Conservation (phyloP, 768 basidiomycete species). For the Naganishia onofrii region DNA sequence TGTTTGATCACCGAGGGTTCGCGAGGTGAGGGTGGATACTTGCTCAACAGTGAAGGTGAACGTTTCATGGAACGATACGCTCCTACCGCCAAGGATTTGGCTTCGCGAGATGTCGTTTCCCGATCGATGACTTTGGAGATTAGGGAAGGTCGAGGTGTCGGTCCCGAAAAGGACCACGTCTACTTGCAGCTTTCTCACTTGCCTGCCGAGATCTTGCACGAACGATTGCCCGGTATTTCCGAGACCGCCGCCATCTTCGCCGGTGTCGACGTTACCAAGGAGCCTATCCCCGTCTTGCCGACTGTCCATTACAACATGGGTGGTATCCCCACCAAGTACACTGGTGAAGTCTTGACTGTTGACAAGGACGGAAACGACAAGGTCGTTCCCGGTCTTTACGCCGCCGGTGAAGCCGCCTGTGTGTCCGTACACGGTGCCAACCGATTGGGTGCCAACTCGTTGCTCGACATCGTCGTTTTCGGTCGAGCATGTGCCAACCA, state of each 20-base stretch:
- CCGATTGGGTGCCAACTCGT: conserved; percentile 97
- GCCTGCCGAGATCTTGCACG: conserved; percentile 89
- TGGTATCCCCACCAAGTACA: conserved; percentile 97
- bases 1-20: conserved; percentile 99
- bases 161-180: conserved; percentile 95
- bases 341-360: conserved; percentile 88
- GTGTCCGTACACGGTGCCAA: conserved; percentile 99
- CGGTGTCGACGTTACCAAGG: conserved; percentile 99
- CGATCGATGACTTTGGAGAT: conserved; percentile 99
- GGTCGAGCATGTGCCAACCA: conserved; percentile 99
- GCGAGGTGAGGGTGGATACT: conserved; percentile 97
- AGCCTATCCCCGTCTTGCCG: conserved; percentile 96
- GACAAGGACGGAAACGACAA: conserved; percentile 88
- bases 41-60: conserved; percentile 97
- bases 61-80: conserved; percentile 99
- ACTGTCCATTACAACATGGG: conserved; percentile 99
- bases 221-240: conserved; percentile 96
- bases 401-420: conserved; percentile 97
- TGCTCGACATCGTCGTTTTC: conserved; percentile 97
- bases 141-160: conserved; percentile 97
- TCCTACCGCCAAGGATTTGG: conserved; percentile 97
- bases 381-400: conserved; percentile 93
- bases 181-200: conserved; percentile 96
- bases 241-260: conserved; percentile 99
- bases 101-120: conserved; percentile 98